A percentile compares a stretch with the other conserved stretches of the same genome.
Evolutionary conservation across 2,329 filamentous ascomycete genomes (phyloP).

Genomic region (Pestalotiopsis sp.): DNA sequence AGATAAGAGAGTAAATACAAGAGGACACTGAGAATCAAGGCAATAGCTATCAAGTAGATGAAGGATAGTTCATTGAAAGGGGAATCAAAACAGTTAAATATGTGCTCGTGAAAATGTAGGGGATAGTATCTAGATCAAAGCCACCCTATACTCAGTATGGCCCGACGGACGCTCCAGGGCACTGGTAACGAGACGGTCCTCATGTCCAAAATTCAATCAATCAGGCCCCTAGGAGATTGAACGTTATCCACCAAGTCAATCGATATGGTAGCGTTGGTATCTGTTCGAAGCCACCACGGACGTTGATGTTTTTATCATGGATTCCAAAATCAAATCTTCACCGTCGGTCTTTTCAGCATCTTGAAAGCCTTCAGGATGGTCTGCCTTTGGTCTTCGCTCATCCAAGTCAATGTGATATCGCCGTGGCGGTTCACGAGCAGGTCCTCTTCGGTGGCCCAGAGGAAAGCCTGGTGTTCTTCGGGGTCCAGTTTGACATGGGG

Average conservation of each 20-base stretch:
- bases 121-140: neutral
- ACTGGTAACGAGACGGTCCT: neutral
- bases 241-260: too few relatives aligned
- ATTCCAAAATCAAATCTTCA: neutral
- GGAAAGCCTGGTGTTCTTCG: slow-evolving; percentile 18
- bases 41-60: too few relatives aligned
- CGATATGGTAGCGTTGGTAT: too few relatives aligned
- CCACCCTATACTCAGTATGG: neutral
- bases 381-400: slow-evolving; percentile 15
- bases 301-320: neutral
- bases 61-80: too few relatives aligned
- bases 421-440: slow-evolving; percentile 10
- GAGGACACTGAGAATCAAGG: too few relatives aligned
- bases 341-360: slow-evolving; percentile 7
- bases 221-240: too few relatives aligned
- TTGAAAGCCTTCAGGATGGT: slow-evolving; percentile 18
- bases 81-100: neutral
- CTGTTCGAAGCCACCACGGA: neutral
- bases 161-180: neutral
- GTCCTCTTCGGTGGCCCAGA: slow-evolving; percentile 17
- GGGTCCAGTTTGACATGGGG: slow-evolving; percentile 16
- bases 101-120: neutral
- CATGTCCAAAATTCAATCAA: too few relatives aligned
- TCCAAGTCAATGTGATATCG: slow-evolving; percentile 16
- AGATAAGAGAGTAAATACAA: too few relatives aligned